phyloP scores from a whole-genome alignment of 805 yeast species.

The Yarrowia sp. region DNA sequence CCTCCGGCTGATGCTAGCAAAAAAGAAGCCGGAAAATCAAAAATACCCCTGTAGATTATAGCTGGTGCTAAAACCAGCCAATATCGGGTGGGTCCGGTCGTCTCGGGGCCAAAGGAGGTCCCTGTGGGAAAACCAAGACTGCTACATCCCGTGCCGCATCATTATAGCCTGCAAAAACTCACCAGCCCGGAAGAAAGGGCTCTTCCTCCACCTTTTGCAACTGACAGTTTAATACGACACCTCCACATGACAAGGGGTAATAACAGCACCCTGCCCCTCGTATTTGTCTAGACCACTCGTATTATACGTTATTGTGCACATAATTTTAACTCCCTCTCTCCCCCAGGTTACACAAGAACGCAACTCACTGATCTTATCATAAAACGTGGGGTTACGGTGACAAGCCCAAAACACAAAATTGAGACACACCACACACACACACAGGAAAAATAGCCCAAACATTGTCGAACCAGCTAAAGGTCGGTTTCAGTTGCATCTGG shows the following conservation, averaged over 20 bases:
- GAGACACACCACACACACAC: not conserved
- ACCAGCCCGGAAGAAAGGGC: not conserved
- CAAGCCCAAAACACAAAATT: not conserved
- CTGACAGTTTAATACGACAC: slow-evolving; percentile 18
- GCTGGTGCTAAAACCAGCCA: not conserved
- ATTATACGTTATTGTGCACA: not conserved
- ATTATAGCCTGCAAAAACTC: not conserved
- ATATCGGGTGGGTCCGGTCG: not conserved
- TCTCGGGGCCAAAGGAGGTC: not conserved
- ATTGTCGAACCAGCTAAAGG: not conserved
- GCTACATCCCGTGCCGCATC: not conserved
- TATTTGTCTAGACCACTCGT: slow-evolving; percentile 29
- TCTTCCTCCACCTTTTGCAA: not conserved
- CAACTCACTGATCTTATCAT: not conserved
- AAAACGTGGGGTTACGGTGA: slow-evolving; percentile 6
- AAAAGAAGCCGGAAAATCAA: not conserved
- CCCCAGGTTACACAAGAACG: too few relatives aligned
- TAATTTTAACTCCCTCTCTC: not conserved
- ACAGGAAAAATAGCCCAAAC: not conserved
- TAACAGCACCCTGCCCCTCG: slow-evolving; percentile 13
- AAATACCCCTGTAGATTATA: slow-evolving; percentile 1
- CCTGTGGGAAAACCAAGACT: not conserved
- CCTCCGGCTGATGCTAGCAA: not conserved
- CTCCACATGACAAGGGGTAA: slow-evolving; percentile 3
- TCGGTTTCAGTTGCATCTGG: slow-evolving; percentile 1